Conservation (phyloP, 495 filamentous ascomycete genomes). For the Aspergillus cavernicola region DNA sequence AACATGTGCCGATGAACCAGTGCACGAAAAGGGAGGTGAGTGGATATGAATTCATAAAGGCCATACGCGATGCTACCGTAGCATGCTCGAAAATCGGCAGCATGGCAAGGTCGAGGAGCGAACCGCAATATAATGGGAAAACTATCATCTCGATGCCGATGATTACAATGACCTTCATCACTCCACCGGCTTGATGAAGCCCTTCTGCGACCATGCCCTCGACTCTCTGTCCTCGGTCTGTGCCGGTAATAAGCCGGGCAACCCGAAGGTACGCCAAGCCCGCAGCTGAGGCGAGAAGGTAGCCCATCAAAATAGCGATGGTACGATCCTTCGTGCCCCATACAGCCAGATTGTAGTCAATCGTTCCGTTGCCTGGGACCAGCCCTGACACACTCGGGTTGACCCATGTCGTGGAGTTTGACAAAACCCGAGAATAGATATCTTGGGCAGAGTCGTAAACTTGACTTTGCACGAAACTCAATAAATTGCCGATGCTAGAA, state of each 20-base stretch:
- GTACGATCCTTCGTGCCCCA: conserved; percentile 76
- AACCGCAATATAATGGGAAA: conserved; percentile 92
- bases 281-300: conserved; percentile 65
- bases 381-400: conserved; percentile 21
- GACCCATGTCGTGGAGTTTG: conserved; percentile 24
- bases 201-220: conserved; percentile 78
- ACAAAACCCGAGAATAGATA: conserved; percentile 15
- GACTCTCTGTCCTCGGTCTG: conserved; percentile 63
- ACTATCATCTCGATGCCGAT: conserved; percentile 99
- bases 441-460: conserved; percentile 20
- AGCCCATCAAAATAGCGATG: conserved; percentile 78
- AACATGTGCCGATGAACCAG: conserved; percentile 98
- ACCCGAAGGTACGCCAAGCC: conserved; percentile 76
- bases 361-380: conserved; percentile 18
- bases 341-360: conserved; percentile 62
- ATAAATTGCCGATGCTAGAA: neutral
- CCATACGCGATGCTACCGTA: conserved; percentile 67
- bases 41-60: conserved; percentile 71
- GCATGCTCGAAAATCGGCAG: conserved; percentile 83
- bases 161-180: conserved; percentile 97
- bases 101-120: conserved; percentile 83
- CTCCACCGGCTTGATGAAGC: conserved; percentile 88
- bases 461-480: conserved; percentile 19
- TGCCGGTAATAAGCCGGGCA: conserved; percentile 60
- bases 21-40: conserved; percentile 91